Evolutionary conservation across 2,329 filamentous ascomycete species (phyloP).

Genomic region (Sordariomycetes sp.): DNA sequence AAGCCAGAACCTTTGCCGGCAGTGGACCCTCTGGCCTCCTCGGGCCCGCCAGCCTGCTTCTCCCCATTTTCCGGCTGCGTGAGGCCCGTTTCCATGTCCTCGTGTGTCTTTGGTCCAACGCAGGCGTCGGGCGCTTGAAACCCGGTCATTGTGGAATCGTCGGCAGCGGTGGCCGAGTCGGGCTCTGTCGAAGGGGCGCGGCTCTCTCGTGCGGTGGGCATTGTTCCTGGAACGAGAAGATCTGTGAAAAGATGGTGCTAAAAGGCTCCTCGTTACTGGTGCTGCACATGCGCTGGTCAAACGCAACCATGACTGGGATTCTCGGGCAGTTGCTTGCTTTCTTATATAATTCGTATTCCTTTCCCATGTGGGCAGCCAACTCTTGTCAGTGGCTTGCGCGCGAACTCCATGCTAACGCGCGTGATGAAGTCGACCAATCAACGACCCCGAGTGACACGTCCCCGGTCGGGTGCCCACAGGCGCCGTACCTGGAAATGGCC

Average conservation of each 20-base stretch:
- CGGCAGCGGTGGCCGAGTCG: background rate
- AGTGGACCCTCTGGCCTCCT: background rate
- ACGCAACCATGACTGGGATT: background rate
- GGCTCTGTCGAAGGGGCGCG: background rate
- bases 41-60: background rate
- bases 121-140: background rate
- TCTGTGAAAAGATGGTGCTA: background rate
- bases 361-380: background rate
- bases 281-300: background rate
- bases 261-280: background rate
- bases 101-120: background rate
- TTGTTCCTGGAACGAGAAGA: background rate
- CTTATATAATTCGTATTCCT: background rate
- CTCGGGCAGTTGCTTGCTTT: background rate
- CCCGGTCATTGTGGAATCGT: background rate
- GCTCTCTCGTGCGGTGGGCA: background rate
- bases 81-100: background rate
- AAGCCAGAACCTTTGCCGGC: background rate
- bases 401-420: background rate
- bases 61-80: background rate
- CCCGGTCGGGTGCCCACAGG: background rate
- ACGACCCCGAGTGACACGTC: background rate
- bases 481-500: background rate
- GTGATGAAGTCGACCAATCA: conserved; percentile 15
- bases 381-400: background rate